Evolutionary conservation across 805 yeast species (phyloP).

Genomic region (Candida chilensis): DNA sequence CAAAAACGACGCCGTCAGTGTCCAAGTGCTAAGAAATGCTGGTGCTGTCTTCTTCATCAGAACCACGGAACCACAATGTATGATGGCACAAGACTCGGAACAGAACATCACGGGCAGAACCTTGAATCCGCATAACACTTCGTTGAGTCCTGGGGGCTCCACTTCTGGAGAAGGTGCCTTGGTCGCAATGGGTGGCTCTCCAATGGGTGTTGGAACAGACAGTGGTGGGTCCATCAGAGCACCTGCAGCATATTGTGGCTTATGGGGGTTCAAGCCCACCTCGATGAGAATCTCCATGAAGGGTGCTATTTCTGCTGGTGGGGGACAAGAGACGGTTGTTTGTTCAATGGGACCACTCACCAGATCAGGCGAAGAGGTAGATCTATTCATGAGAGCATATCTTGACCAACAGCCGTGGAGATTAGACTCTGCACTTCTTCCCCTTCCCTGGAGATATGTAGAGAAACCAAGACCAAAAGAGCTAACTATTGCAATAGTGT

Average conservation of each 20-base stretch:
- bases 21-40: constrained; percentile 34
- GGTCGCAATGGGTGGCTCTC: constrained; percentile 49
- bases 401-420: constrained; percentile 64
- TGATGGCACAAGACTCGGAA: constrained; percentile 60
- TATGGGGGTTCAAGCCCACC: constrained; percentile 54
- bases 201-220: constrained; percentile 60
- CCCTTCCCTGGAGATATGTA: constrained; percentile 45
- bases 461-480: constrained; percentile 22
- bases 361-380: constrained; percentile 56
- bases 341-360: constrained; percentile 66
- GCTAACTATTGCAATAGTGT: constrained; percentile 53
- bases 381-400: constrained; percentile 54
- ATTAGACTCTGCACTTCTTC: constrained; percentile 31
- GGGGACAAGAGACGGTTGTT: constrained; percentile 57
- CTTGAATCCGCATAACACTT: constrained; percentile 47
- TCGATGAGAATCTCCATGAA: constrained; percentile 38
- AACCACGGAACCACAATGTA: constrained; percentile 60
- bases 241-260: constrained; percentile 59
- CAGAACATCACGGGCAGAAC: constrained; percentile 55
- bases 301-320: constrained; percentile 45
- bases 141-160: constrained; percentile 61
- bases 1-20: constrained; percentile 33
- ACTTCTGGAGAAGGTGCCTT: constrained; percentile 68
- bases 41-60: constrained; percentile 60
- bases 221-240: constrained; percentile 65